Evolutionary conservation across 306 rosid genomes (phyloP).

Genomic region (Medicago ruthenica): DNA sequence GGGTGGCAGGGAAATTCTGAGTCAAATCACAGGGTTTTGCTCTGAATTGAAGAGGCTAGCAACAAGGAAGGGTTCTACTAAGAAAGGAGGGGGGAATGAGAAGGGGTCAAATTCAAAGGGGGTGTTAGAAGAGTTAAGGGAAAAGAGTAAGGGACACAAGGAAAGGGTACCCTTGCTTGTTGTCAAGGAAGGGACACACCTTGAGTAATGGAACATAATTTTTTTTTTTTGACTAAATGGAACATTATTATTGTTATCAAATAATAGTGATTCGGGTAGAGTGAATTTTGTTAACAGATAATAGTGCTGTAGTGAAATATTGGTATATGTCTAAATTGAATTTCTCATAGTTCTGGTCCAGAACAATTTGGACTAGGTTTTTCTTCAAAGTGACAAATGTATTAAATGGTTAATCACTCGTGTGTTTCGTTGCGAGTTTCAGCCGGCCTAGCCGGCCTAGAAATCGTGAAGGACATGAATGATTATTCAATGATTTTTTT

Average conservation of each 20-base stretch:
- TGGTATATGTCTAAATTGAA: background rate
- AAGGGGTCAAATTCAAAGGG: constrained; percentile 19
- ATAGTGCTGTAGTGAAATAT: background rate
- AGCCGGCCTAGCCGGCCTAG: too few species aligned
- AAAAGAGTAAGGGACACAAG: constrained; percentile 30
- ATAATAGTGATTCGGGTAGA: background rate
- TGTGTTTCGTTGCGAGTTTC: too few species aligned
- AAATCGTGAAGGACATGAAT: too few species aligned
- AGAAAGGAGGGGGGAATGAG: constrained; percentile 45
- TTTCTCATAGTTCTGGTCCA: too few species aligned
- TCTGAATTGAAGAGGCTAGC: constrained; percentile 60
- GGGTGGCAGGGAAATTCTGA: constrained; percentile 55
- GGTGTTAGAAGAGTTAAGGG: constrained; percentile 45
- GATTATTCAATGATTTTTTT: too few species aligned
- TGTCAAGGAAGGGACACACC: constrained; percentile 32
- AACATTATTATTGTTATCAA: background rate
- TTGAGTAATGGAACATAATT: constrained; percentile 21
- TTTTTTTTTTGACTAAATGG: background rate
- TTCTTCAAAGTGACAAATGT: too few species aligned
- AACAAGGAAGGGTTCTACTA: constrained; percentile 42
- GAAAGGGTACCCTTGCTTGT: constrained; percentile 53
- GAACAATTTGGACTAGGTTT: too few species aligned
- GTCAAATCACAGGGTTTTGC: constrained; percentile 56
- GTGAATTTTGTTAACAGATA: background rate
- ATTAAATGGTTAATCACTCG: too few species aligned